phyloP scores from a whole-genome alignment of 345 rosid species.

The Corymbia maculata region DNA sequence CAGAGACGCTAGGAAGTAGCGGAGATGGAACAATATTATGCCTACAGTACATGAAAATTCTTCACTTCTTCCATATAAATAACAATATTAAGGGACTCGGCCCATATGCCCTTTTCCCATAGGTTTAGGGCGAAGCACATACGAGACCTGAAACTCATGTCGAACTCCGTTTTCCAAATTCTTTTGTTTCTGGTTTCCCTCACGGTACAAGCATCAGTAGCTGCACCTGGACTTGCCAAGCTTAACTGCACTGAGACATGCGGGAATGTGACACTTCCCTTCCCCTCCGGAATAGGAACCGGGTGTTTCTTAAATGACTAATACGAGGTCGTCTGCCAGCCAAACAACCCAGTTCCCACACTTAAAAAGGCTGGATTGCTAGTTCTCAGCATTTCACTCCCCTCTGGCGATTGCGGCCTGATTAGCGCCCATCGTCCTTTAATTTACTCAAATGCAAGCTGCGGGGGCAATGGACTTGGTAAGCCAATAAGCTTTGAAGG shows the following conservation, averaged over 20 bases:
- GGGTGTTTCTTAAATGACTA: neutral
- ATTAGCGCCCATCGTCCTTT: neutral
- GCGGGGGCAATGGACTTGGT: neutral
- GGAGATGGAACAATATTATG: too few species aligned
- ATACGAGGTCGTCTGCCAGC: neutral
- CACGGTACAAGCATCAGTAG: neutral
- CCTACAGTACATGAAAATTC: neutral
- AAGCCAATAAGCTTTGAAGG: too few species aligned
- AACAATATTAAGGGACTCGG: neutral
- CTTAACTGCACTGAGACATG: neutral
- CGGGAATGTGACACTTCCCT: neutral
- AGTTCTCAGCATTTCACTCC: neutral
- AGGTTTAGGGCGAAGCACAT: neutral
- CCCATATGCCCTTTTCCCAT: neutral
- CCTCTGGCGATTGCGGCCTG: neutral
- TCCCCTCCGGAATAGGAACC: neutral
- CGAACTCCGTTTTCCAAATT: neutral
- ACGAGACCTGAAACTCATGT: neutral
- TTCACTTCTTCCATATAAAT: neutral
- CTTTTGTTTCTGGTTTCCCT: neutral
- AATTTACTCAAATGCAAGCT: neutral
- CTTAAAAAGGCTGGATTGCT: neutral
- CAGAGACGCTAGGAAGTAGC: neutral
- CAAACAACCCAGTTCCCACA: neutral
- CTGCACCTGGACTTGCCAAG: neutral